Evolutionary conservation across 2,329 filamentous ascomycete species (phyloP), one percentile per base, ranked within the genome.

Genomic region (Balansia obtecta): DNA sequence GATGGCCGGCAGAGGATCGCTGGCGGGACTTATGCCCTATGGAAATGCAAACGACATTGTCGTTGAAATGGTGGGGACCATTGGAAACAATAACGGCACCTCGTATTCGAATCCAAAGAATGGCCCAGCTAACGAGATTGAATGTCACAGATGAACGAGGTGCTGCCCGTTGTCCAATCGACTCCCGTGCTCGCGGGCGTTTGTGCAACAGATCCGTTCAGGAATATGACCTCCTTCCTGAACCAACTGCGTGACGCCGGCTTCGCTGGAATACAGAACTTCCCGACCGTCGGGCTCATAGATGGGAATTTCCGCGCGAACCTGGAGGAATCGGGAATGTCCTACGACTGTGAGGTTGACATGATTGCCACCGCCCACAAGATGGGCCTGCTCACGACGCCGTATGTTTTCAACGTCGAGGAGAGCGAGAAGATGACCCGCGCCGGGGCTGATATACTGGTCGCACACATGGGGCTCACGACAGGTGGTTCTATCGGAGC

Each of bases 261-360:
- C 0, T 86, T 87, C 55, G 76, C 77, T 1, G 84, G 84, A 1
- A 73, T 86, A 13, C 83, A 87, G 62, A 87, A 87, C 58, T 87
- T 87, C 60, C 83, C 83, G 1, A 86, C 83, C 0, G 82, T 86
- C 1, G 83, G 83, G 0, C 67, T 87, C 20, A 81, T 86, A 37
- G 83, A 87, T 61, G 83, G 82, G 1, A 71, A 71, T 12, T 86
- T 87, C 60, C 73, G 84, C 12, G 71, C 72, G 20, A 82, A 83
- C 55, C 71, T 88, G 1, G 84, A 87, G 60, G 82, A 86, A 62
- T 86, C 83, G 1, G 82, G 79, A 9, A 87, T 87, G 82, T 77
- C 78, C 1, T 87, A 80, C 58, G 75, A 73, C 15, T 66, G 73
- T 8, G 83, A 88, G 60, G 82, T 87, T 2, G 79, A 82, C 47